Percentiles rank a stretch among this genome's conserved stretches.
phyloP scores from a whole-genome alignment of 2,329 filamentous ascomycete species.

The Penicillium sp. region DNA sequence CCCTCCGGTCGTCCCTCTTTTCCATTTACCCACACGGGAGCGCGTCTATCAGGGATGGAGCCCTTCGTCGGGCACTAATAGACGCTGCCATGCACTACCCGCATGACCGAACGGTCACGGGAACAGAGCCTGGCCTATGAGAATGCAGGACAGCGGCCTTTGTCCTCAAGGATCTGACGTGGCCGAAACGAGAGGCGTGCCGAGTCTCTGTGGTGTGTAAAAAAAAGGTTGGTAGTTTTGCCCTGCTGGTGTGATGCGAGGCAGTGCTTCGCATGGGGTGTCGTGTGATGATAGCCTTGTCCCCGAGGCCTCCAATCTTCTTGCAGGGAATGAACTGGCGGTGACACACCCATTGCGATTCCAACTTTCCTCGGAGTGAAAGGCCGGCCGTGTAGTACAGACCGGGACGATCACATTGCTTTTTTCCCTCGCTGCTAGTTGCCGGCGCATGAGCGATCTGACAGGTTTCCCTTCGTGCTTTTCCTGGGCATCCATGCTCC shows the following conservation, averaged over 20 bases:
- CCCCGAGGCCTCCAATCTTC: conserved; percentile 1
- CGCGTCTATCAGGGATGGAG: conserved; percentile 32
- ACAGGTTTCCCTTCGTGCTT: conserved; percentile 3
- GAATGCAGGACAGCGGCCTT: background rate
- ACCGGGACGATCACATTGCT: conserved; percentile 20
- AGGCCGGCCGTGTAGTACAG: conserved; percentile 12
- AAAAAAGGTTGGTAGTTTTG: background rate
- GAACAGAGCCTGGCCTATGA: conserved; percentile 20
- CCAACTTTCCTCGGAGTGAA: conserved; percentile 12
- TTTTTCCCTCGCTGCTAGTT: conserved; percentile 16
- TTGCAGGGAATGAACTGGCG: conserved; percentile 5
- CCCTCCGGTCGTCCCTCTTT: background rate
- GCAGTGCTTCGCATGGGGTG: conserved; percentile 1
- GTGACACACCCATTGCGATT: conserved; percentile 19
- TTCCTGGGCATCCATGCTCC: background rate
- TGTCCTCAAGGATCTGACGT: conserved; percentile 11
- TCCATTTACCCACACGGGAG: conserved; percentile 27
- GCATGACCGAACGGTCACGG: conserved; percentile 31
- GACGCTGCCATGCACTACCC: conserved; percentile 30
- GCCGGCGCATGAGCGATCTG: conserved; percentile 20
- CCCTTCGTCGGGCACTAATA: conserved; percentile 30
- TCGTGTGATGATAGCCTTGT: conserved; percentile 11
- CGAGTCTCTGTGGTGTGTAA: background rate
- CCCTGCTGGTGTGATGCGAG: background rate
- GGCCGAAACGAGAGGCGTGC: background rate